These are phyloP conservation scores for Stemphylium beticola DNA, from an alignment of 2,329 filamentous ascomycete genomes.

Conservation along the genomic window DNA sequence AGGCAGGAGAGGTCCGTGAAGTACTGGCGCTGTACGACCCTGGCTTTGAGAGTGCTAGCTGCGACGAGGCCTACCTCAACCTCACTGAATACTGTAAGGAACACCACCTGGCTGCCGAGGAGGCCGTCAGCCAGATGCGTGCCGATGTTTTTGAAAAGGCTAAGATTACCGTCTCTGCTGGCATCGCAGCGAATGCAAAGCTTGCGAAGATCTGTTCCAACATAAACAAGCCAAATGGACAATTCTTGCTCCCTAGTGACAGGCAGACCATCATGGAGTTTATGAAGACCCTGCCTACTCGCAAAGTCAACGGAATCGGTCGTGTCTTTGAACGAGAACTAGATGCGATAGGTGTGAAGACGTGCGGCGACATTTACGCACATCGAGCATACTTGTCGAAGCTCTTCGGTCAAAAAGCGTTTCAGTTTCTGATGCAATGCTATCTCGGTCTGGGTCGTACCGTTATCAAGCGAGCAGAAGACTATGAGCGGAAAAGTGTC, in stretches of 20 bases:
- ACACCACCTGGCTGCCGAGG: constrained; percentile 71
- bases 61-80: constrained; percentile 96
- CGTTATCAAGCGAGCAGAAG: constrained; percentile 81
- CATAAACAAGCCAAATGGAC: constrained; percentile 94
- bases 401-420: constrained; percentile 91
- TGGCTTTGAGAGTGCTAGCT: constrained; percentile 89
- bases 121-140: constrained; percentile 78
- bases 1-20: constrained; percentile 84
- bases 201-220: constrained; percentile 96
- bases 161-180: constrained; percentile 88
- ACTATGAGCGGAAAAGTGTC: constrained; percentile 90
- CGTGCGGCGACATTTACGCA: constrained; percentile 83
- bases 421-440: constrained; percentile 81
- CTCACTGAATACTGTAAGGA: constrained; percentile 82
- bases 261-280: constrained; percentile 79
- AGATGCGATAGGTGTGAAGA: constrained; percentile 83
- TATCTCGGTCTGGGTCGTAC: constrained; percentile 88
- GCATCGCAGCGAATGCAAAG: constrained; percentile 91
- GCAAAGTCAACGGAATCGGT: constrained; percentile 95
- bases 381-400: constrained; percentile 75
- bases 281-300: constrained; percentile 80
- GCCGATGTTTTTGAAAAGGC: constrained; percentile 76
- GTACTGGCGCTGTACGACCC: constrained; percentile 88
- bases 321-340: constrained; percentile 92
- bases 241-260: constrained; percentile 77